A percentile compares a stretch with the other conserved stretches of the same genome.
These are phyloP conservation scores for Vitis rupestris DNA, from an alignment of 164 flowering plant genomes.

Conservation along the genomic window DNA sequence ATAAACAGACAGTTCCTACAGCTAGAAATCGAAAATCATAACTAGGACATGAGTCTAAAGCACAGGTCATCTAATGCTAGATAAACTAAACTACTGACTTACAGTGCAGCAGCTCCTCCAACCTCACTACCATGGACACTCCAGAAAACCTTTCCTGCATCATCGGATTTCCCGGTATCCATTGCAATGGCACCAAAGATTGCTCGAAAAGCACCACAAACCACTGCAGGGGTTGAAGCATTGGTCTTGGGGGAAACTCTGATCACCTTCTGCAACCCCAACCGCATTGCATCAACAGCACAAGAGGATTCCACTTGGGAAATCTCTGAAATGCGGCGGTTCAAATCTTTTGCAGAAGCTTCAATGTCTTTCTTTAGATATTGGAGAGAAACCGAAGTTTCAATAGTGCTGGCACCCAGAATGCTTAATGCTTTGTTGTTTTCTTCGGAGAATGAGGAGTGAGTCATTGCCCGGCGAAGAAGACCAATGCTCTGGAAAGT, in stretches of 20 bases:
- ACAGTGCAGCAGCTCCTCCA: conserved; percentile 24
- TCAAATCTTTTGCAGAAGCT: conserved; percentile 48
- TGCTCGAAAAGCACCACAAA: conserved; percentile 74
- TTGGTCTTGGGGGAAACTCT: conserved; percentile 63
- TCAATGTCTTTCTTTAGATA: conserved; percentile 44
- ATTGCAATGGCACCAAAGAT: conserved; percentile 76
- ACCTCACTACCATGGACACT: conserved; percentile 24
- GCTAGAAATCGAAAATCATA: too few species aligned
- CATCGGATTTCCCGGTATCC: conserved; percentile 55
- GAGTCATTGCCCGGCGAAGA: conserved; percentile 77
- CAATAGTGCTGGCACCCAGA: conserved; percentile 49
- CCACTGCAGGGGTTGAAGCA: conserved; percentile 41
- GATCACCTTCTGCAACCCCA: conserved; percentile 65
- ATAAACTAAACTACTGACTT: conserved; percentile 3
- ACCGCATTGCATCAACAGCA: conserved; percentile 41
- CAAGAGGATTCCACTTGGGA: conserved; percentile 51
- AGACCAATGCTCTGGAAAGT: conserved; percentile 35
- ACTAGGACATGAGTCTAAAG: too few species aligned
- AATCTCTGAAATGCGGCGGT: conserved; percentile 33
- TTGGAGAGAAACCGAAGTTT: conserved; percentile 40
- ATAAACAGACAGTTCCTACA: too few species aligned
- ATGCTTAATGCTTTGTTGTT: conserved; percentile 66
- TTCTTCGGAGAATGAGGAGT: conserved; percentile 69
- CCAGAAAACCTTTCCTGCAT: conserved; percentile 58
- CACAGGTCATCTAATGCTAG: too few species aligned